phyloP scores from a whole-genome alignment of 1,284 basidiomycete genomes.

The Hymenochaete sp. region DNA sequence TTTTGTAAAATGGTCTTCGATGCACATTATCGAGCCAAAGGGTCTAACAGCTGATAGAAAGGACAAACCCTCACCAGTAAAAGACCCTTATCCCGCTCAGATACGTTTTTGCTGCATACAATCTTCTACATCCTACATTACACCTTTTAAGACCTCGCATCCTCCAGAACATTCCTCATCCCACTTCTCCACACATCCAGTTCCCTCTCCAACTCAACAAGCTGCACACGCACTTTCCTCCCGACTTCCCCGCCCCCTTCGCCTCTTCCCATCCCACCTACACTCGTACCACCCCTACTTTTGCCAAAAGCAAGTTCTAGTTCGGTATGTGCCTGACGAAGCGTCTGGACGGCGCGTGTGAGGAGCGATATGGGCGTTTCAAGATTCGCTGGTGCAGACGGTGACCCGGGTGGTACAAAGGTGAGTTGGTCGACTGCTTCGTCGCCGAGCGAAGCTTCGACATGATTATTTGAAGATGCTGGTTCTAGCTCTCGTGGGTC shows the following conservation, averaged over 20 bases:
- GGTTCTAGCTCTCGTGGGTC: conserved; percentile 45
- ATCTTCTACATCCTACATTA: too few species aligned
- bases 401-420: not conserved
- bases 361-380: conserved; percentile 27
- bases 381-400: not conserved
- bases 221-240: conserved; percentile 41
- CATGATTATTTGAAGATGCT: conserved; percentile 14
- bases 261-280: too few species aligned
- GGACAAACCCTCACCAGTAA: too few species aligned
- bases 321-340: conserved; percentile 53
- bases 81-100: too few species aligned
- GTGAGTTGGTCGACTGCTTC: too few species aligned
- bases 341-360: conserved; percentile 53
- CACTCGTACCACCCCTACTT: conserved; percentile 50
- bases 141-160: too few species aligned
- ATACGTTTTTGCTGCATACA: too few species aligned
- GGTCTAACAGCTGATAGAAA: too few species aligned
- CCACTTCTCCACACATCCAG: conserved; percentile 55
- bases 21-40: too few species aligned
- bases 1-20: too few species aligned
- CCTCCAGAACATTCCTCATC: conserved; percentile 38
- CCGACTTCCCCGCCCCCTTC: conserved; percentile 26
- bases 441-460: too few species aligned
- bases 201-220: conserved; percentile 59
- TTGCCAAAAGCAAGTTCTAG: conserved; percentile 55